A percentile compares a stretch with the other conserved stretches of the same genome.
Conservation (phyloP, 164 flowering plant genomes). For the Macadamia tetraphylla region DNA sequence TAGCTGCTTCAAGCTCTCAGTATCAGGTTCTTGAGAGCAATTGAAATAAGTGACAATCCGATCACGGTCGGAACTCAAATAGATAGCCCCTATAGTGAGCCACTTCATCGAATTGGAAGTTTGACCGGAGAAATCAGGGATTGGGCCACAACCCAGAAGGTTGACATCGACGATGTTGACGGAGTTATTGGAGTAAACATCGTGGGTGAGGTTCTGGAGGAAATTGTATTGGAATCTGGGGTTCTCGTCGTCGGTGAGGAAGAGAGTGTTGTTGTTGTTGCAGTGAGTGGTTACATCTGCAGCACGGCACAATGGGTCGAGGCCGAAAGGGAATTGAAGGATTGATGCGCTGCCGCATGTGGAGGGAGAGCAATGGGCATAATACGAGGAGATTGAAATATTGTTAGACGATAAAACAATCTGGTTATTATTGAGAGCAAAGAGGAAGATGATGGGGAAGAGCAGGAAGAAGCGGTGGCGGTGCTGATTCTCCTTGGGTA, state of each 20-base stretch:
- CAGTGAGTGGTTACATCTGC: not conserved
- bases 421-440: too few species aligned
- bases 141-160: constrained; percentile 2
- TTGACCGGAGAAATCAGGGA: not conserved
- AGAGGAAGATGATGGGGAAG: too few species aligned
- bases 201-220: not conserved
- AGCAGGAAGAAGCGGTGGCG: too few species aligned
- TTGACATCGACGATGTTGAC: constrained; percentile 3
- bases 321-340: constrained; percentile 6
- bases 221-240: not conserved
- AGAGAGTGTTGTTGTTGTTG: constrained; percentile 4
- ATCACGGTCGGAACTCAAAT: not conserved
- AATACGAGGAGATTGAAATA: not conserved
- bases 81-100: not conserved
- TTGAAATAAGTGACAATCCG: constrained; percentile 6
- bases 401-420: too few species aligned
- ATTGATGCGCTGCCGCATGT: constrained; percentile 4
- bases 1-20: not conserved
- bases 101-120: not conserved
- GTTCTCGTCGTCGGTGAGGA: not conserved
- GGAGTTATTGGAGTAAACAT: not conserved
- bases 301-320: not conserved
- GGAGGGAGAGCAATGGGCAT: constrained; percentile 1
- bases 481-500: too few species aligned
- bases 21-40: not conserved